phyloP scores from a whole-genome alignment of 2,329 filamentous ascomycete genomes.

The Fulvia fulva region DNA sequence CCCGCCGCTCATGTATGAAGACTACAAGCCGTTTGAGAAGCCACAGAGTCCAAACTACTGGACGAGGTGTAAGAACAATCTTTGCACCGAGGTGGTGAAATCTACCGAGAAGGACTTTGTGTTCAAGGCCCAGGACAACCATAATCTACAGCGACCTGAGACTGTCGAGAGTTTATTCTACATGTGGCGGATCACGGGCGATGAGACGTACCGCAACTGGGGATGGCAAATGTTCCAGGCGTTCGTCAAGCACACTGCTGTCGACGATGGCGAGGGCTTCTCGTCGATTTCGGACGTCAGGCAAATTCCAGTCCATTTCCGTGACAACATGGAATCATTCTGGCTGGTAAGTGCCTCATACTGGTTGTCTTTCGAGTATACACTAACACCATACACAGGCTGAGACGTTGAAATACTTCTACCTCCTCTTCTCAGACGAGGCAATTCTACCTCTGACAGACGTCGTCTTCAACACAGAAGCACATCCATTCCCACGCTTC shows the following conservation, averaged over 20 bases:
- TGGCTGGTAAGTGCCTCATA: slow-evolving; percentile 75
- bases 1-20: slow-evolving; percentile 61
- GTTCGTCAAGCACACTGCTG: slow-evolving; percentile 80
- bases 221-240: slow-evolving; percentile 98
- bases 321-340: slow-evolving; percentile 98
- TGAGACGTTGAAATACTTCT: slow-evolving; percentile 97
- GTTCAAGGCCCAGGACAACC: slow-evolving; percentile 75
- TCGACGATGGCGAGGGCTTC: slow-evolving; percentile 74
- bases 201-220: slow-evolving; percentile 86
- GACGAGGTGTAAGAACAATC: slow-evolving; percentile 22
- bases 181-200: slow-evolving; percentile 97
- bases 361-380: background rate
- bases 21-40: slow-evolving; percentile 43
- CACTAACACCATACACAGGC: slow-evolving; percentile 51
- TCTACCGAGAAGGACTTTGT: slow-evolving; percentile 68
- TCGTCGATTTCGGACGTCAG: slow-evolving; percentile 75
- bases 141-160: slow-evolving; percentile 93
- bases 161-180: slow-evolving; percentile 96
- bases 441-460: slow-evolving; percentile 80
- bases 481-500: slow-evolving; percentile 84
- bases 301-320: slow-evolving; percentile 60
- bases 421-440: slow-evolving; percentile 81
- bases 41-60: slow-evolving; percentile 48
- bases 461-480: slow-evolving; percentile 93
- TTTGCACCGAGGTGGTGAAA: slow-evolving; percentile 50